Conservation (phyloP, 2,329 filamentous ascomycete genomes). For the Verticillium nonalfalfae region DNA sequence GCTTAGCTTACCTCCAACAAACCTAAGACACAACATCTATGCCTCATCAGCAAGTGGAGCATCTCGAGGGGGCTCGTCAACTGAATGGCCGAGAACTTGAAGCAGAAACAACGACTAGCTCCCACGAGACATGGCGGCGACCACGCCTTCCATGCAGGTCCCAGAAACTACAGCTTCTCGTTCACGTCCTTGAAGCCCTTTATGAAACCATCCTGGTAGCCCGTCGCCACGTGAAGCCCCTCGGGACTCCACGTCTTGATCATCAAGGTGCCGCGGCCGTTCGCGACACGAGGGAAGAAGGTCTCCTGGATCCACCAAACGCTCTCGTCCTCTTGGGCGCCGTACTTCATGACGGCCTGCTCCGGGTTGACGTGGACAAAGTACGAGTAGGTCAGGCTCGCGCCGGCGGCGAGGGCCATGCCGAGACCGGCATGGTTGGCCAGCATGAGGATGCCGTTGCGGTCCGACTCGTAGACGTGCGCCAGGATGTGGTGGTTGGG, state of each 20-base stretch:
- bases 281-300: slow-evolving; percentile 38
- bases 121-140: too few relatives aligned
- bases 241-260: slow-evolving; percentile 47
- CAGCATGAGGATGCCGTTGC: slow-evolving; percentile 48
- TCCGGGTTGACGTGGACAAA: slow-evolving; percentile 44
- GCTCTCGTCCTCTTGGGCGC: slow-evolving; percentile 17
- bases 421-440: slow-evolving; percentile 43
- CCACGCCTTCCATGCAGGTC: too few relatives aligned
- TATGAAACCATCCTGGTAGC: slow-evolving; percentile 45
- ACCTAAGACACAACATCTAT: too few relatives aligned
- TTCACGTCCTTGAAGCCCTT: slow-evolving; percentile 13
- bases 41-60: too few relatives aligned
- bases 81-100: too few relatives aligned
- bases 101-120: too few relatives aligned
- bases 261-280: slow-evolving; percentile 39
- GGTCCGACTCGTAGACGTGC: slow-evolving; percentile 45
- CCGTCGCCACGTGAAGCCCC: slow-evolving; percentile 46
- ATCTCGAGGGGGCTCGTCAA: too few relatives aligned
- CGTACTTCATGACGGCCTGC: slow-evolving; percentile 36
- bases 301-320: slow-evolving; percentile 51
- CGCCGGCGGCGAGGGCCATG: slow-evolving; percentile 29
- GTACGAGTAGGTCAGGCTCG: slow-evolving; percentile 44
- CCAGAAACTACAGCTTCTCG: slow-evolving; percentile 15
- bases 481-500: slow-evolving; percentile 38
- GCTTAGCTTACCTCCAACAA: too few relatives aligned